Evolutionary conservation across 2,329 filamentous ascomycete genomes (phyloP), one percentile per base, ranked within the genome.

Genomic region (Alternaria longipes): DNA sequence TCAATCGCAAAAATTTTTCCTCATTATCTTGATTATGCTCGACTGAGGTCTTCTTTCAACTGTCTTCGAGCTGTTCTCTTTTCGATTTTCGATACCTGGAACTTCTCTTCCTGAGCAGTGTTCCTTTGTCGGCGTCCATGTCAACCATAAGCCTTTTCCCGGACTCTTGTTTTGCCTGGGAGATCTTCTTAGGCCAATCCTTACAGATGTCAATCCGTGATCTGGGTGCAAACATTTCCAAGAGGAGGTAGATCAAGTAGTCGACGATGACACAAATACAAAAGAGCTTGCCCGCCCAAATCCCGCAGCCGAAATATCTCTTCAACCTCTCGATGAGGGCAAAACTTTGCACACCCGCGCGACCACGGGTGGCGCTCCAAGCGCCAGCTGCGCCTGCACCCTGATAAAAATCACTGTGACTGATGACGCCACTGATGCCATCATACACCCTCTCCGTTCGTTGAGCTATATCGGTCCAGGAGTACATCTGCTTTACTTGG

Each of bases 401-500:
- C 74, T 96, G 76, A 49, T 97, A 97, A 73, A 97, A 97, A 61
- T 96, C 92, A 55, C 91, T 89, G 70, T 96, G 92, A 66, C 87
- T 89, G 54, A 97, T 89, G n/a, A 89, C 89, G 8, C 93, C 94
- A 3, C 89, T 92, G 69, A 99, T 96, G 49, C 95, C 92, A 76
- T 97, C 89, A 79, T 99, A 99, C 0, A 99, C 95, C 30, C 94
- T 87, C 80, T 99, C 95, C 0, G 95, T 98, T 56, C 95, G 91
- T 70, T 91, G 87, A 14, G 95, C 95, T 28, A 99, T 94, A 77
- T 99, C 94, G 28, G 92, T 92, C 95, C 95, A 99, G 1, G 93
- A 97, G 81, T 99, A 99, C 95, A 98, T 98, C 82, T 91, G 92
- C 79, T 94, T 93, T 64, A 99, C 95, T 79, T 98, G 92, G 68